A percentile compares a stretch with the other conserved stretches of the same genome.
Evolutionary conservation across 169 alveolate species (phyloP).

Genomic region (Plasmodium relictum): DNA sequence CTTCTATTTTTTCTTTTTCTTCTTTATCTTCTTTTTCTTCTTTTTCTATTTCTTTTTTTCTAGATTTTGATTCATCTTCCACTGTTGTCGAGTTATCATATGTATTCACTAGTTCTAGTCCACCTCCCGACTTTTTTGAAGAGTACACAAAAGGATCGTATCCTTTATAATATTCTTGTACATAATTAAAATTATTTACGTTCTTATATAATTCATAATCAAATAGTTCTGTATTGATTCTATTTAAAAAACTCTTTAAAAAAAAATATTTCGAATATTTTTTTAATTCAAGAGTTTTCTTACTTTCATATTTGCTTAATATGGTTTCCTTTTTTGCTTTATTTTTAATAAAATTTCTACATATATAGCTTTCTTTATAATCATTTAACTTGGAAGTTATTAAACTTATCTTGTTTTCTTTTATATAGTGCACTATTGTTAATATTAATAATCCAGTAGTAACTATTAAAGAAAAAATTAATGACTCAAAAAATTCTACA

Average conservation of each 20-base stretch:
- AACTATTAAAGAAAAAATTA: conserved; percentile 35
- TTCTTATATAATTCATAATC: conserved; percentile 40
- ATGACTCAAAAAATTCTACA: conserved; percentile 45
- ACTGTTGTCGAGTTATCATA: no score
- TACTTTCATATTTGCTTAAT: conserved; percentile 20
- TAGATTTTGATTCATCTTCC: no score
- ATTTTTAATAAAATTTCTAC: conserved; percentile 36
- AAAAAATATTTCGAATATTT: conserved; percentile 65
- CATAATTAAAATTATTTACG: not conserved
- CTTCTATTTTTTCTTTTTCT: not conserved
- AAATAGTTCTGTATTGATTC: conserved; percentile 43
- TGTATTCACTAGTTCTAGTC: no score
- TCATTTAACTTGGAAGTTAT: conserved; percentile 35
- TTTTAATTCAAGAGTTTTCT: conserved; percentile 45
- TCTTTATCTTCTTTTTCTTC: not conserved
- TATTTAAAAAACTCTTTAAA: conserved; percentile 44
- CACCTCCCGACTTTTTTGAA: not conserved
- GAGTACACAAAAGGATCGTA: not conserved
- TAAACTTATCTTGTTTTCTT: conserved; percentile 32
- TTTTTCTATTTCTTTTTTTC: not conserved
- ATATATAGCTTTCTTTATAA: conserved; percentile 20
- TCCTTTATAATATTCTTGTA: conserved; percentile 16
- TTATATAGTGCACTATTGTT: conserved; percentile 34
- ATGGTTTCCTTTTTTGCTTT: not conserved
- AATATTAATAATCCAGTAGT: conserved; percentile 27